Base-by-base conservation (phyloP, 352 stramenopile species). In the Aphanomyces cochlioides region DNA sequence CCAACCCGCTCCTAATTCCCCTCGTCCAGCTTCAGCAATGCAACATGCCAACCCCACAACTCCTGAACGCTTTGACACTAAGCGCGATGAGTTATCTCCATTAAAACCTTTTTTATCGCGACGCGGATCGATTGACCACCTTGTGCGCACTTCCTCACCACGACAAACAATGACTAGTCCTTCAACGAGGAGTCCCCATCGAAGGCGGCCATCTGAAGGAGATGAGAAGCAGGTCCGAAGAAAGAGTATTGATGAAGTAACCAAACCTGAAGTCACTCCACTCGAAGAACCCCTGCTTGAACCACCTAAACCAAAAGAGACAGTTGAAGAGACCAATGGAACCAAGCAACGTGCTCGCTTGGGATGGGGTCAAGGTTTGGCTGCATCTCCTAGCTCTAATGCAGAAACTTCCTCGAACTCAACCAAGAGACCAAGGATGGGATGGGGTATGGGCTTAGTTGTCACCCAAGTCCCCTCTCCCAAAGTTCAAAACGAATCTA, bases 341-440 rank as follows among this genome's bases (percentile, higher is more conserved):
- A 66, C 74, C 5, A 78, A 72, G 21, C 87, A 93, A 38, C 78
- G 87, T 13, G 84, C 85, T 38, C 78, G 87, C 8, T 71, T 95
- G 17, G 87, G 85, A 17, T 95, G 87, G 87, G 87, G 87, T 3
- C 87, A 95, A 78, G 87, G 87, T 10, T 74, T 95, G n/a, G 79
- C 91, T 4, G 74, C 79, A 3, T 92, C 81, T 34, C 80, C 71
- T 73, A 59, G 19, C n/a, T 10, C 67, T 28, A 28, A 28, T 28
- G 28, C 2, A 28, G 28, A 28, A 28, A 28, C 28, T 4, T 21
- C 56, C 4, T 15, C 43, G 19, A 56, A 28, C 7, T 34, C 53
- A 10, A 38, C 34, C 54, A 95, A 95, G 67, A 85, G 87, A 15
- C 85, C 85, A 56, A 81, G 87, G 15, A 88, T 95, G 74, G 85